These are phyloP conservation scores for Aegilops bicornis DNA, from an alignment of 176 grass and related monocot genomes.

Conservation along the genomic window DNA sequence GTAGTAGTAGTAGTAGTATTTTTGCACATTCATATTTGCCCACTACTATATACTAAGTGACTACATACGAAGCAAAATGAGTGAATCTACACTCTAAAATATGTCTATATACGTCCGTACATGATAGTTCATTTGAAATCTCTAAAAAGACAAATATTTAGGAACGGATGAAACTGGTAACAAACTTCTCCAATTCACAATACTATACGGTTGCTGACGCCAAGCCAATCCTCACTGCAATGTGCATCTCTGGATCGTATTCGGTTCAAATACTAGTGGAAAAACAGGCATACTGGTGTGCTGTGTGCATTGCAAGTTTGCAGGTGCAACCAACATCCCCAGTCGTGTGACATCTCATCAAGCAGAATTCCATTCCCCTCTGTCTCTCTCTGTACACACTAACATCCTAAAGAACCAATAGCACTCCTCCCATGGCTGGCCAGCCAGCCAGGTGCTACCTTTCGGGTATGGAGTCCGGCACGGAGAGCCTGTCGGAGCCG, in stretches of 20 bases:
- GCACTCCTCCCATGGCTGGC: neutral
- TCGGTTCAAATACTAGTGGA: neutral
- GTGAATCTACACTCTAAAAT: no score
- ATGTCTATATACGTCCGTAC: no score
- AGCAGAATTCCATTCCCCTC: neutral
- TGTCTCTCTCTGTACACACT: neutral
- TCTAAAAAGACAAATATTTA: no score
- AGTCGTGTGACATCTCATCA: neutral
- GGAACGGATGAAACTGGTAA: neutral
- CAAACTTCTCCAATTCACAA: neutral
- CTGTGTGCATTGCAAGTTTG: neutral
- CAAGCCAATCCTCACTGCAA: neutral
- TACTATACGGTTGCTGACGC: neutral
- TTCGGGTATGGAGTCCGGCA: conserved; percentile 41
- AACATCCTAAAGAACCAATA: neutral
- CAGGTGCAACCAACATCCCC: neutral
- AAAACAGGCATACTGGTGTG: neutral
- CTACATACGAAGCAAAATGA: no score
- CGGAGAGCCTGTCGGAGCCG: conserved; percentile 44
- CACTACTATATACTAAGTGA: no score
- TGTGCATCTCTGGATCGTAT: neutral
- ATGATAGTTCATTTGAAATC: no score
- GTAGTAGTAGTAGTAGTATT: no score
- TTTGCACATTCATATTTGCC: no score
- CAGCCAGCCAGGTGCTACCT: neutral